Evolutionary conservation across 176 grass and related monocot species (phyloP).

Genomic region (Oryza glaberrima): DNA sequence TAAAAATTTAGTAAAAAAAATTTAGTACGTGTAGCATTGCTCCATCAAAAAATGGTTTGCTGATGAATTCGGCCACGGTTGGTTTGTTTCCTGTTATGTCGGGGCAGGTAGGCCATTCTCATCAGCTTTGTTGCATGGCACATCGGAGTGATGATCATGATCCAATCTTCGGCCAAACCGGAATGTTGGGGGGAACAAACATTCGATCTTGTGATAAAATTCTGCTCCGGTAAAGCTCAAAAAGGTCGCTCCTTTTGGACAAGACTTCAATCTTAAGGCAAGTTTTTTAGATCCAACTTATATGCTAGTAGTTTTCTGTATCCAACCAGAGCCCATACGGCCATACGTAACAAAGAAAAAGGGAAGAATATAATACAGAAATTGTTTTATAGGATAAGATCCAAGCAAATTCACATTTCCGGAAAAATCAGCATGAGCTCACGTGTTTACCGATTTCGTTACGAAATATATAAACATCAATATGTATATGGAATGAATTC

Average conservation of each 20-base stretch:
- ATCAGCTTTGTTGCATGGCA: not conserved
- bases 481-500: too few species aligned
- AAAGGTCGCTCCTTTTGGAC: not conserved
- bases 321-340: not conserved
- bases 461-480: too few species aligned
- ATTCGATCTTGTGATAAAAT: not conserved
- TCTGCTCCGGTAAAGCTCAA: not conserved
- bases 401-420: too few species aligned
- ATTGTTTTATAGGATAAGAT: too few species aligned
- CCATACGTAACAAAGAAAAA: not conserved
- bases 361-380: too few species aligned
- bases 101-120: not conserved
- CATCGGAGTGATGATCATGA: not conserved
- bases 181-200: slow-evolving; percentile 21
- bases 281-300: slow-evolving; percentile 18
- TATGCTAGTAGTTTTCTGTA: not conserved
- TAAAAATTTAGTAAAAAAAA: too few species aligned
- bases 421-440: too few species aligned
- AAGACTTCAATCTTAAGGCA: slow-evolving; percentile 29
- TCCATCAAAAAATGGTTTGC: not conserved
- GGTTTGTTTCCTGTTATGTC: not conserved
- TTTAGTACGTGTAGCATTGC: too few species aligned
- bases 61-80: not conserved
- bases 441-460: too few species aligned
- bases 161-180: not conserved